A percentile compares a stretch with the other conserved stretches of the same genome.
These are phyloP conservation scores for Amphichorda felina DNA, from an alignment of 2,329 filamentous ascomycete species.

Conservation along the genomic window DNA sequence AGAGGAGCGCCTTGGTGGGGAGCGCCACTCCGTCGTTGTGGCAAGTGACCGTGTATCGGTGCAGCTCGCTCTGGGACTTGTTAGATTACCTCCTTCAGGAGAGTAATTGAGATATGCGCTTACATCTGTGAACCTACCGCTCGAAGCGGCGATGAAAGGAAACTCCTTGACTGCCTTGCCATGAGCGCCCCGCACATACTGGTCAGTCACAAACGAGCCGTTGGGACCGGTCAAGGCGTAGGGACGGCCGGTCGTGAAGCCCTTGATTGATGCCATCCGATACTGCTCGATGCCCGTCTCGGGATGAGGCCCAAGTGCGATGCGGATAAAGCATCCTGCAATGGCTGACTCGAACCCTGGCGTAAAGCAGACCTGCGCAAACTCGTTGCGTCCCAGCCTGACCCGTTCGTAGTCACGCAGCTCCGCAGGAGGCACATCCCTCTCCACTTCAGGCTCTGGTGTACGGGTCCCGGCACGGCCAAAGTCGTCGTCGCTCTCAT, in stretches of 20 bases:
- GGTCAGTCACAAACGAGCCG: conserved; percentile 69
- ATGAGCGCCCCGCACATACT: conserved; percentile 71
- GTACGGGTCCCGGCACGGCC: conserved; percentile 43
- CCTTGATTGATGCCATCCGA: conserved; percentile 79
- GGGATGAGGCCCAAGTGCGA: conserved; percentile 69
- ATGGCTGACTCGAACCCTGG: conserved; percentile 78
- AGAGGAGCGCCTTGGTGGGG: conserved; percentile 59
- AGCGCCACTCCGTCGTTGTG: conserved; percentile 59
- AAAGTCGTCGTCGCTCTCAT: conserved; percentile 57
- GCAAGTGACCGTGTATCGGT: conserved; percentile 67
- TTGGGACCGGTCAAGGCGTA: conserved; percentile 76
- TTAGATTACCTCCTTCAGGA: too few species aligned
- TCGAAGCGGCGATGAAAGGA: conserved; percentile 84
- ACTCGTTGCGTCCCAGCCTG: conserved; percentile 73
- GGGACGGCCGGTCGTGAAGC: conserved; percentile 65
- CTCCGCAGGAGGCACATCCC: conserved; percentile 59
- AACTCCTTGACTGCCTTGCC: conserved; percentile 77
- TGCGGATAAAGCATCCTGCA: conserved; percentile 72
- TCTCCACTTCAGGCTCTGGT: conserved; percentile 53
- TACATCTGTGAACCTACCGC: conserved; percentile 74
- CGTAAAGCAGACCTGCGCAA: conserved; percentile 86
- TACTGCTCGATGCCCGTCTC: conserved; percentile 67
- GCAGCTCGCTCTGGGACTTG: conserved; percentile 55
- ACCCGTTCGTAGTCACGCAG: conserved; percentile 76
- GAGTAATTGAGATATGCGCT: too few species aligned